Evolutionary conservation across 2,329 filamentous ascomycete species (phyloP).

Genomic region (Phymatotrichopsis omnivora): DNA sequence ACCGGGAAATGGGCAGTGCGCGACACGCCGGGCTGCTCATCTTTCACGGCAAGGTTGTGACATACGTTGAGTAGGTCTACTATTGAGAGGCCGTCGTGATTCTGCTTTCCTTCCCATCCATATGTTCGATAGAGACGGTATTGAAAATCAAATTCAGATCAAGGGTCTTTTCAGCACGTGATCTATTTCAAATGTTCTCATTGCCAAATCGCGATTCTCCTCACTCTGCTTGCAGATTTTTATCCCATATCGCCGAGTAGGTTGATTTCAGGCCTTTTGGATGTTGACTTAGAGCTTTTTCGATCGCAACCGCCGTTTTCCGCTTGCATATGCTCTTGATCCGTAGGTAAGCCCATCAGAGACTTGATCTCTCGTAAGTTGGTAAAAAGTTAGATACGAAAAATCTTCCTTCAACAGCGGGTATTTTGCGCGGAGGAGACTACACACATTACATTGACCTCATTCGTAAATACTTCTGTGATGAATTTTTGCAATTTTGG

Average conservation of each 20-base stretch:
- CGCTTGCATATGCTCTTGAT: slow-evolving; percentile 6
- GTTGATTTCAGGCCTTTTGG: neutral
- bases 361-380: neutral
- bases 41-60: slow-evolving; percentile 14
- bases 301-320: neutral
- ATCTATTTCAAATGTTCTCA: neutral
- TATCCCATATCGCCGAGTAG: neutral
- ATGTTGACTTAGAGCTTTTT: neutral
- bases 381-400: too few relatives aligned
- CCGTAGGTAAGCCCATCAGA: slow-evolving; percentile 7
- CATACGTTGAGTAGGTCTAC: slow-evolving; percentile 4
- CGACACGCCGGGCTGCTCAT: slow-evolving; percentile 6
- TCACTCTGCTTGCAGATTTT: neutral
- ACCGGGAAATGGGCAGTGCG: slow-evolving; percentile 18
- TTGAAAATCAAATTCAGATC: neutral
- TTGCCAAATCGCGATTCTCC: neutral
- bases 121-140: slow-evolving; percentile 5
- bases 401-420: too few relatives aligned
- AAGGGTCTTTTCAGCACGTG: slow-evolving; percentile 1
- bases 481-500: slow-evolving; percentile 5
- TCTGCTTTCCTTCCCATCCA: too few relatives aligned
- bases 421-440: too few relatives aligned
- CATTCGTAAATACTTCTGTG: neutral
- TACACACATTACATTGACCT: slow-evolving; percentile 14
- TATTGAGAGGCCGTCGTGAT: neutral